Evolutionary conservation across 2,329 filamentous ascomycete species (phyloP), one percentile per base, ranked within the genome.

Genomic region (Beauveria sp.): DNA sequence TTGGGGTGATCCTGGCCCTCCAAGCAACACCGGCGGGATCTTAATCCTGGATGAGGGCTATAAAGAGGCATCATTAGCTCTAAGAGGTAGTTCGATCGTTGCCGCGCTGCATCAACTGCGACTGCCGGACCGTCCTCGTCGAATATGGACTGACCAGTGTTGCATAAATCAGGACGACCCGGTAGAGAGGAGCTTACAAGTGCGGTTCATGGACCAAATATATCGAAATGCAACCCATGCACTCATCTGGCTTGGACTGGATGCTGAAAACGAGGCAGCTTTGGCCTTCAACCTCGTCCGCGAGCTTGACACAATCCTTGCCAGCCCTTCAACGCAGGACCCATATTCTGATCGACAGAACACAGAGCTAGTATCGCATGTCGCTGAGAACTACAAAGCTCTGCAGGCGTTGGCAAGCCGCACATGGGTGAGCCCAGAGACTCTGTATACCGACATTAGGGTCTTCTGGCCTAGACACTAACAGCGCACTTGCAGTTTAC

Each of bases 61-160:
- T 28, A 28, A 28, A 28, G 28, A 28, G 28, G 8, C 28, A 28
- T 28, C 9, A 9, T 28, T 28, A 28, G 28, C 28, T 28, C 28
- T 28, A 28, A 28, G 28, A 28, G 28, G 28, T 28, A 28, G 28
- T 28, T 28, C 28, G 7, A 67, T 74, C 30, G 63, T 69, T 24
- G 70, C 68, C 43, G 73, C 72, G 24, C 65, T 74, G 26, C 62
- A 56, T 18, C 68, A 72, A 3, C 58, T 74, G 62, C 66, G 73
- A 51, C 65, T 66, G 45, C 49, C 66, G 20, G 66, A 66, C 14
- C 28, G 40, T 24, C 63, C 65, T 34, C 68, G 72, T 3, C 64
- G 72, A 34, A 66, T 77, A 7, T 77, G 74, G 74, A 71, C 75
- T 3, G 75, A 77, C 43, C 74, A 76, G 65, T 66, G 77, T 47